Percentiles rank a stretch among this genome's conserved stretches.
Evolutionary conservation across 148 eudicot species (phyloP).

Genomic region (Camellia lanceoleosa): DNA sequence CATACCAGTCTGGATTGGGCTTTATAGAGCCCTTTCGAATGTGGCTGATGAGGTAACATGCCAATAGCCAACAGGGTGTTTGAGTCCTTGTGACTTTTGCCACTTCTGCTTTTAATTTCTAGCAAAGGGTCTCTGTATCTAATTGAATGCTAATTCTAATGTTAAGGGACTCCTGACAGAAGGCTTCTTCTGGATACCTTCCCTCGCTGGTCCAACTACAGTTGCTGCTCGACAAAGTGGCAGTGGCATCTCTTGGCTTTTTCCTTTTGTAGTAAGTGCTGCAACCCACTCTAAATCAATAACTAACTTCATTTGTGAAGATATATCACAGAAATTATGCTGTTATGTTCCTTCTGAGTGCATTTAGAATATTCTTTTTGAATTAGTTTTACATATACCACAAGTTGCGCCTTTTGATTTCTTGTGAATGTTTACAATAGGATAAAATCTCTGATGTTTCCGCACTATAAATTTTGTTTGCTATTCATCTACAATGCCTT

Average conservation of each 20-base stretch:
- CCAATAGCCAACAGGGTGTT: neutral
- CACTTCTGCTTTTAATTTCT: neutral
- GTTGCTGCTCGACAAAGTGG: constrained; percentile 82
- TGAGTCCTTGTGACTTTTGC: neutral
- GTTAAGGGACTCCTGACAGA: constrained; percentile 81
- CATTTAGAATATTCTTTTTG: neutral
- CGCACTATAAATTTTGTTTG: neutral
- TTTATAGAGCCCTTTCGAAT: constrained; percentile 91
- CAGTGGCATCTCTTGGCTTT: constrained; percentile 94
- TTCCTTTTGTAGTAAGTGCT: constrained; percentile 79
- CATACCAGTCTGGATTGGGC: constrained; percentile 98
- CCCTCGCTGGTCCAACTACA: constrained; percentile 96
- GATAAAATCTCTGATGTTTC: constrained; percentile 1
- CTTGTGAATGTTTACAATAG: neutral
- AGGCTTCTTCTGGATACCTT: constrained; percentile 99
- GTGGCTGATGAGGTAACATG: constrained; percentile 84
- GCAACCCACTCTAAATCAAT: neutral
- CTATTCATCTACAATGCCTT: neutral
- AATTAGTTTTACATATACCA: neutral
- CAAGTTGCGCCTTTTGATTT: neutral
- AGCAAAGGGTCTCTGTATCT: neutral
- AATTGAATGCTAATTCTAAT: constrained; percentile 14
- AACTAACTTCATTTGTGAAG: neutral
- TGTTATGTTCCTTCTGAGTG: neutral
- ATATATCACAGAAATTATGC: neutral